Percentiles rank a stretch among this genome's conserved stretches.
Evolutionary conservation across 2,329 filamentous ascomycete genomes (phyloP).

Genomic region (Colletotrichum cuscutae): DNA sequence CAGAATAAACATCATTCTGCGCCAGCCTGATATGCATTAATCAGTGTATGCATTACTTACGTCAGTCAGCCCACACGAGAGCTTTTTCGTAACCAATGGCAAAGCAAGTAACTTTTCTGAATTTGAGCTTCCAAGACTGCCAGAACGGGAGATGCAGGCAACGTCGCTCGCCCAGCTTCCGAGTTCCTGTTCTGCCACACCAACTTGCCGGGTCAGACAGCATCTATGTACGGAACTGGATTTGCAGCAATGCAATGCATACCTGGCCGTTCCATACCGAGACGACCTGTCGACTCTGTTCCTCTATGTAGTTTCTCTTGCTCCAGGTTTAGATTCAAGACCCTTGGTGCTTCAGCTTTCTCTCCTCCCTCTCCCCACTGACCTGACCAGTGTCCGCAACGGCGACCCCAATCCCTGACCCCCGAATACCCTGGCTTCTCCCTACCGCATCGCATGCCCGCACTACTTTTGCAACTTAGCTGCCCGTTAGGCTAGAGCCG

Average conservation of each 20-base stretch:
- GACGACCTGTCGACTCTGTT: neutral
- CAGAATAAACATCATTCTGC: neutral
- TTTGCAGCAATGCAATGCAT: neutral
- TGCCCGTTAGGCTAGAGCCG: constrained; percentile 13
- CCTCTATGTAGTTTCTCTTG: constrained; percentile 12
- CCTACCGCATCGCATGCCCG: constrained; percentile 14
- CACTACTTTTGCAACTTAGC: neutral
- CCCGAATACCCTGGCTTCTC: constrained; percentile 11
- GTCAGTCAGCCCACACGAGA: constrained; percentile 8
- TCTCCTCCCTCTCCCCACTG: neutral
- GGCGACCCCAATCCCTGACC: constrained; percentile 19
- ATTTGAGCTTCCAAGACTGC: neutral
- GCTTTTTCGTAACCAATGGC: neutral
- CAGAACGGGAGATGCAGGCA: neutral
- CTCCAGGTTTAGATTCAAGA: constrained; percentile 25
- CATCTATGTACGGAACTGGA: constrained; percentile 11
- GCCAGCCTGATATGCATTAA: neutral
- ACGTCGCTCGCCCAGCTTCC: neutral
- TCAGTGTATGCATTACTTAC: constrained; percentile 3
- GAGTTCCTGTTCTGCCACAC: neutral
- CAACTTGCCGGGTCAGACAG: constrained; percentile 7
- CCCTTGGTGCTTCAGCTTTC: constrained; percentile 27
- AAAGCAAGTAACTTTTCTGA: neutral
- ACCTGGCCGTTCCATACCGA: neutral
- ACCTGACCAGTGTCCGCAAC: constrained; percentile 8